Evolutionary conservation across 371 early-diverging fungal species (phyloP), one percentile per base, ranked within the genome.

Genomic region (Globomyces sp.): DNA sequence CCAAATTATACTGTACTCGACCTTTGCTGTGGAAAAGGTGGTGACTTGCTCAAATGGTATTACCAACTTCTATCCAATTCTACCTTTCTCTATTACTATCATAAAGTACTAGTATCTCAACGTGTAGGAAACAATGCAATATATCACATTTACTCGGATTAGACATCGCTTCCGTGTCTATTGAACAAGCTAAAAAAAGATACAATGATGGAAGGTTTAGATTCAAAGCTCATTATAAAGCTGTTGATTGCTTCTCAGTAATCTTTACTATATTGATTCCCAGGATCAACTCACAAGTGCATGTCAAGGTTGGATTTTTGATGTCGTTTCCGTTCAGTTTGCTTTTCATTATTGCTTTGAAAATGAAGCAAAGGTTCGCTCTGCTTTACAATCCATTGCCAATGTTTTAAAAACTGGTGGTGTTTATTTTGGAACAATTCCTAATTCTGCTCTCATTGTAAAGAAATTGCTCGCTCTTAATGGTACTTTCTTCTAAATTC

Each of bases 11-110:
- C 59, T 10, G 93, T 93, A 0, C 83, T 99, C 58, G 99, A 99
- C 77, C 78, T 99, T 68, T 96, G 96, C 2, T 97, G 98, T 74
- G 99, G 99, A 3, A 99, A 99, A 80, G 99, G 99, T 36, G 99
- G 99, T n/a, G 99, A 99, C 79, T 76, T 99, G 61, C 75, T 84
- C 45, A 99, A 99, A 72, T 97, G 92, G 92, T 72, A 81, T 5
- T 86, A 87, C 65, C 9, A 1, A 58, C 41, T 46, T 24, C 55
- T 10, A 10, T 24, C 24, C 24, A 24, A 24, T 6, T 34, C 13
- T 67, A 24, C 10, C 24, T 67, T 44, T 24, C 36, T 45, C 40
- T 8, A 1, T 13, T 11, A 4, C 5, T 52, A 13, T 44, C 46
- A 39, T 10, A 55, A 51, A 63, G 11, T 34, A 42, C 3, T 24